Conservation (phyloP, 2,329 filamentous ascomycete species). For the Phaeosphaeriaceae sp. region DNA sequence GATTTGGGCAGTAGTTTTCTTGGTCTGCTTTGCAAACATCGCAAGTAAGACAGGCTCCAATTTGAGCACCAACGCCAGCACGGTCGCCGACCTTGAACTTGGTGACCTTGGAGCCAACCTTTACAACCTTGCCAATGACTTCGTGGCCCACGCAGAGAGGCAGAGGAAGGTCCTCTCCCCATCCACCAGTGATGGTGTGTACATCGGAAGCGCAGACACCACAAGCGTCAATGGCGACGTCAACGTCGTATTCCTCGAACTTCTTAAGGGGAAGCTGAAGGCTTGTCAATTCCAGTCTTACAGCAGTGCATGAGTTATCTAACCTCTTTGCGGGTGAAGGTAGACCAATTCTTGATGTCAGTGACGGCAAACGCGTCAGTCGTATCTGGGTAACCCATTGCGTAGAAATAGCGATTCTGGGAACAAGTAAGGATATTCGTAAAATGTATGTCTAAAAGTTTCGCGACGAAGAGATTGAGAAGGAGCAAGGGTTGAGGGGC, state of each 20-base stretch:
- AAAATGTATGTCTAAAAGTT: slow-evolving; percentile 3
- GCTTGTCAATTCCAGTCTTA: slow-evolving; percentile 15
- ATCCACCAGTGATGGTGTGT: slow-evolving; percentile 62
- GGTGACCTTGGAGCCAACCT: slow-evolving; percentile 58
- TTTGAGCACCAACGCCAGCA: slow-evolving; percentile 60
- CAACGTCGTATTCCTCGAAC: slow-evolving; percentile 85
- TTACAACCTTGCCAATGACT: slow-evolving; percentile 58
- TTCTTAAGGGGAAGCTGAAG: slow-evolving; percentile 78
- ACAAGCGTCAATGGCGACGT: slow-evolving; percentile 77
- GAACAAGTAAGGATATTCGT: slow-evolving; percentile 7
- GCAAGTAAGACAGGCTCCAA: slow-evolving; percentile 58
- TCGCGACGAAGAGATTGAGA: slow-evolving; percentile 8
- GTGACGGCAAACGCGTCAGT: slow-evolving; percentile 57
- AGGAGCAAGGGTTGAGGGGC: slow-evolving; percentile 32
- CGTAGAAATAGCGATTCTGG: slow-evolving; percentile 6
- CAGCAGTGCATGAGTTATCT: slow-evolving; percentile 12
- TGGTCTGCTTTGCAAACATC: slow-evolving; percentile 59
- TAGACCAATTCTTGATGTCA: slow-evolving; percentile 66
- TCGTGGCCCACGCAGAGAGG: slow-evolving; percentile 73
- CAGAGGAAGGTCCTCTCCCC: slow-evolving; percentile 66
- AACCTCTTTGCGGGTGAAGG: slow-evolving; percentile 64
- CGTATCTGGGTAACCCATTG: slow-evolving; percentile 60
- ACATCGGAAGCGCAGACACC: slow-evolving; percentile 58
- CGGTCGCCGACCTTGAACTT: slow-evolving; percentile 54
- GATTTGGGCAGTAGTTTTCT: slow-evolving; percentile 61